Evolutionary conservation across 2,329 filamentous ascomycete species (phyloP), one percentile per base, ranked within the genome.

Genomic region (Monilinia aucupariae): DNA sequence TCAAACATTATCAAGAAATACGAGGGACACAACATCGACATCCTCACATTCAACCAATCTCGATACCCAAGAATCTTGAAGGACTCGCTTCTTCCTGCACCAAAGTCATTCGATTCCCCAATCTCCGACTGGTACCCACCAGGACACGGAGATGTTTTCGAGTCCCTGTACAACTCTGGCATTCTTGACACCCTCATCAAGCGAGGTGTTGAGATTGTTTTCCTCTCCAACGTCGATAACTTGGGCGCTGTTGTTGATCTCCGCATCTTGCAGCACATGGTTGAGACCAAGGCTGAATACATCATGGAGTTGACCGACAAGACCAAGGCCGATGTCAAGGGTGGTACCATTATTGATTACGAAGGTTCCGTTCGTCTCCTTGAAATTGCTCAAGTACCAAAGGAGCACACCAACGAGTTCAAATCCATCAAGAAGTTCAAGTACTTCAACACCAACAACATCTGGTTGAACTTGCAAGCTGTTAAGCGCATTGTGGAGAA

Each of bases 371-470:
- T 96, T 71, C 92, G 94, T 75, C 89, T 99, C 70, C 89, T 99
- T 60, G 94, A 99, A 82, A 97, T 99, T 73, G 94, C 94, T 17
- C 94, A 99, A 83, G 94, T 99, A 43, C 94, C 94, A 79, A 99
- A 97, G 87, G 91, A 99, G 83, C 94, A 99, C 80, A 91, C 94
- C 77, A 97, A 99, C 81, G 94, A 99, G 82, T 99, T 99, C 91
- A 99, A 99, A 88, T 97, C 92, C 55, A 99, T 99, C 85, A 99
- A 99, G 89, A 99, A 99, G 85, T 99, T 99, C 89, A 97, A 96
- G 85, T 99, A 99, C 87, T 99, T 99, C 89, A 99, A 99, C 87
- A 99, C 94, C 79, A 99, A 99, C 90, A 99, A 99, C 86, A 97
- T 99, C 80, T 99, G 94, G 94, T 90, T 99, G 84, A 96, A 96